phyloP scores from a whole-genome alignment of 768 basidiomycete species.

The Stropharia rugosoannulata region DNA sequence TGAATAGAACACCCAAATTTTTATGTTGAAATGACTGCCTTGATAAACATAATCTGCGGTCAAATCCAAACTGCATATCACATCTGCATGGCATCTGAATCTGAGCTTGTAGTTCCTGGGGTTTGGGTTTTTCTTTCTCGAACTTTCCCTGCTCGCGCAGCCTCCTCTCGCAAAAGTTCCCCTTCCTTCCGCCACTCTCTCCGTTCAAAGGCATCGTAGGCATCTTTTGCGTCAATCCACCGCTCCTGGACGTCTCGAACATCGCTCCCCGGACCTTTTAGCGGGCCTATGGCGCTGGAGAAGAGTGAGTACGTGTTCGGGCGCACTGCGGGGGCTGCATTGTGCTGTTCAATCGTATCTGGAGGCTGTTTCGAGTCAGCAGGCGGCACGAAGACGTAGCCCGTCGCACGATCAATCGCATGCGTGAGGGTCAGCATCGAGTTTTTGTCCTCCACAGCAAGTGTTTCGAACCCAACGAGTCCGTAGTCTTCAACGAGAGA shows the following conservation, averaged over 20 bases:
- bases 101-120: not conserved
- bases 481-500: slow-evolving; percentile 93
- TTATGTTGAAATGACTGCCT: no score
- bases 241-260: slow-evolving; percentile 87
- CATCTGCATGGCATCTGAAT: slow-evolving; percentile 6
- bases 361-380: slow-evolving; percentile 29
- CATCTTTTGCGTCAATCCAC: slow-evolving; percentile 86
- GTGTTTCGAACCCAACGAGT: slow-evolving; percentile 93
- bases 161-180: slow-evolving; percentile 48
- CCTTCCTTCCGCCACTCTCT: slow-evolving; percentile 78
- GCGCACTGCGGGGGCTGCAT: slow-evolving; percentile 39
- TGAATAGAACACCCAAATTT: no score
- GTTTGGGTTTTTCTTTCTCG: slow-evolving; percentile 25
- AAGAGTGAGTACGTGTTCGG: slow-evolving; percentile 72
- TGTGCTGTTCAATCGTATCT: slow-evolving; percentile 31
- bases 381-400: slow-evolving; percentile 82
- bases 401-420: slow-evolving; percentile 87
- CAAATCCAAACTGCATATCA: not conserved
- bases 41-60: no score
- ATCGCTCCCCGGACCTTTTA: slow-evolving; percentile 48
- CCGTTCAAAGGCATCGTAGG: slow-evolving; percentile 81
- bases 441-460: slow-evolving; percentile 96
- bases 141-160: slow-evolving; percentile 29
- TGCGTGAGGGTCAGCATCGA: slow-evolving; percentile 91
- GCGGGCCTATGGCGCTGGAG: slow-evolving; percentile 57